Percentiles rank a stretch among this genome's conserved stretches.
Evolutionary conservation across 805 yeast species (phyloP).

Genomic region (Starmerella etchellsii): DNA sequence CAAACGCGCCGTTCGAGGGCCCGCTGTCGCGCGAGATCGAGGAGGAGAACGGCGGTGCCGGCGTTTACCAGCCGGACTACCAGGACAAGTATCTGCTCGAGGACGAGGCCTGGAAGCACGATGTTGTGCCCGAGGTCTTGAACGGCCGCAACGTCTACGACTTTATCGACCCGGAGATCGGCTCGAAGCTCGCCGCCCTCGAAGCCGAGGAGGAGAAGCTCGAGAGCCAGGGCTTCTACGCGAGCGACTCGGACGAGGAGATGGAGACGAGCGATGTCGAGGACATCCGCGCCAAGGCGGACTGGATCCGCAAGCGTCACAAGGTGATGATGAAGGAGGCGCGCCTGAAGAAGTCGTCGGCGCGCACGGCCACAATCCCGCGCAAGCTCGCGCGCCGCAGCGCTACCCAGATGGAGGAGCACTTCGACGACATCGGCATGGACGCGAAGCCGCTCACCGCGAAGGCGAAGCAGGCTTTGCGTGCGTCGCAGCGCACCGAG

Average conservation of each 20-base stretch:
- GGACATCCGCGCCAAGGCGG: slow-evolving; percentile 72
- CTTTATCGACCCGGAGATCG: slow-evolving; percentile 91
- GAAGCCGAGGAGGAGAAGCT: slow-evolving; percentile 95
- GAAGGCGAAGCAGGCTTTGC: slow-evolving; percentile 29
- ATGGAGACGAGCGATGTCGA: slow-evolving; percentile 49
- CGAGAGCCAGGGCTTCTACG: slow-evolving; percentile 90
- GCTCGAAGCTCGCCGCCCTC: slow-evolving; percentile 80
- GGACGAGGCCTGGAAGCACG: slow-evolving; percentile 96
- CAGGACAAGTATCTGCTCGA: slow-evolving; percentile 85
- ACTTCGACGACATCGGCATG: slow-evolving; percentile 81
- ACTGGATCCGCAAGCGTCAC: slow-evolving; percentile 92
- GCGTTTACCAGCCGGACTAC: slow-evolving; percentile 88
- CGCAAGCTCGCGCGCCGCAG: slow-evolving; percentile 55
- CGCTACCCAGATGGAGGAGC: slow-evolving; percentile 69
- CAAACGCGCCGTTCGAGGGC: slow-evolving; percentile 52
- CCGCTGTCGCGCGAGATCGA: slow-evolving; percentile 85
- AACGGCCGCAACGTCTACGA: slow-evolving; percentile 96
- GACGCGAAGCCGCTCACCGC: slow-evolving; percentile 58
- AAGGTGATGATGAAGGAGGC: slow-evolving; percentile 84
- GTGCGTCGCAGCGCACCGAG: slow-evolving; percentile 30
- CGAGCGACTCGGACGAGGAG: slow-evolving; percentile 43
- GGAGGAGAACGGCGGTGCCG: slow-evolving; percentile 95
- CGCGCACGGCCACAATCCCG: slow-evolving; percentile 87
- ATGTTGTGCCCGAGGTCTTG: slow-evolving; percentile 89
- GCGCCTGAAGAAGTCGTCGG: slow-evolving; percentile 71